Evolutionary conservation across 208 protist genomes (phyloP).

Genomic region (Wallacemonas rigidus): DNA sequence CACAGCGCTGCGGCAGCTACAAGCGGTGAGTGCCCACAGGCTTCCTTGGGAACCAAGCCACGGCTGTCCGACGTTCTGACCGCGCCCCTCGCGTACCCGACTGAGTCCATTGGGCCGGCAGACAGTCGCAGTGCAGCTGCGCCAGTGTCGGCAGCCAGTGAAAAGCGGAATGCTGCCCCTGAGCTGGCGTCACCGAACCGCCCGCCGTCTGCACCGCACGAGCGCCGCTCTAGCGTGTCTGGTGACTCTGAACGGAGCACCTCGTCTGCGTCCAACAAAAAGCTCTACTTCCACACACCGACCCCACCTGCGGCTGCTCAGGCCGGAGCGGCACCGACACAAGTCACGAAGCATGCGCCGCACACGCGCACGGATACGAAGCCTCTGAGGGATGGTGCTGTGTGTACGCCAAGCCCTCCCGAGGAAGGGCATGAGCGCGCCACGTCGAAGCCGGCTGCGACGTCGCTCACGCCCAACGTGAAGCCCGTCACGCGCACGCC

Average conservation of each 20-base stretch:
- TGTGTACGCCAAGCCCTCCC: conserved; percentile 16
- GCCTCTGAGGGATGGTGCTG: conserved; percentile 7
- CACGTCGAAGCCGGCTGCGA: neutral
- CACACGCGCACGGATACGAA: conserved; percentile 11
- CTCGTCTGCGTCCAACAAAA: conserved; percentile 5
- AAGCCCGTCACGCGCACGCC: conserved; percentile 6
- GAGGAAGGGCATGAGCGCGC: conserved; percentile 3
- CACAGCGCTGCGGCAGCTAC: neutral
- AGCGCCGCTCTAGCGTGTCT: neutral
- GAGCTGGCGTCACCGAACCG: neutral
- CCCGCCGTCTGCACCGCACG: conserved; percentile 2
- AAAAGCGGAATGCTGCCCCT: neutral
- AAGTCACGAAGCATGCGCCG: neutral
- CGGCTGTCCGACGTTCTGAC: too few species aligned
- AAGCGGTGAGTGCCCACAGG: too few species aligned
- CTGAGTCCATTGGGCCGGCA: neutral
- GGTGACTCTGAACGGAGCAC: conserved; percentile 1
- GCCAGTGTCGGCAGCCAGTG: neutral
- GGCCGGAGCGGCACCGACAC: neutral
- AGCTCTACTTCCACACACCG: conserved; percentile 15
- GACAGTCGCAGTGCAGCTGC: neutral
- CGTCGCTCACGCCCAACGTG: neutral
- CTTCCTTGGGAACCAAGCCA: too few species aligned
- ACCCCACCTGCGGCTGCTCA: neutral
- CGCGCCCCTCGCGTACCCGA: neutral